phyloP scores from a whole-genome alignment of 2,329 filamentous ascomycete genomes.

The Lecanicillium sp. region DNA sequence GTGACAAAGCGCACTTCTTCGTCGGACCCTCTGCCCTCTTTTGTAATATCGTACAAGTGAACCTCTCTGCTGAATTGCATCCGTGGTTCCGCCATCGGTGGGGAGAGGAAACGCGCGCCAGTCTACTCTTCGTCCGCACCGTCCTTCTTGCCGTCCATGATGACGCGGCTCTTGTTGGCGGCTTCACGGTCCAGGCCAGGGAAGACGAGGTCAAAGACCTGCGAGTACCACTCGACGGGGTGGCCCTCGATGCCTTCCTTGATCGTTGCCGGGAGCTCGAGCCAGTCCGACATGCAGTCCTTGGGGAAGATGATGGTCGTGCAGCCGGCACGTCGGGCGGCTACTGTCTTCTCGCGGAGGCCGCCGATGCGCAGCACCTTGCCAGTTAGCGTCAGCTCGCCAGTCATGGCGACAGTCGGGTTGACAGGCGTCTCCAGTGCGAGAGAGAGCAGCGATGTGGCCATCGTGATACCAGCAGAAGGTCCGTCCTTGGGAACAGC shows the following conservation, averaged over 20 bases:
- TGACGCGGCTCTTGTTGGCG: slow-evolving; percentile 68
- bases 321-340: slow-evolving; percentile 84
- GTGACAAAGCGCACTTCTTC: too few species aligned
- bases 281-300: slow-evolving; percentile 95
- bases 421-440: slow-evolving; percentile 73
- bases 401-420: slow-evolving; percentile 93
- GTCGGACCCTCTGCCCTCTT: not conserved
- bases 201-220: slow-evolving; percentile 91
- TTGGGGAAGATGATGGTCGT: slow-evolving; percentile 91
- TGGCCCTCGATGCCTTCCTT: slow-evolving; percentile 92
- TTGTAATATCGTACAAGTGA: not conserved
- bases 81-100: not conserved
- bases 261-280: slow-evolving; percentile 97
- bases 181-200: slow-evolving; percentile 66
- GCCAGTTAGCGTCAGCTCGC: slow-evolving; percentile 91
- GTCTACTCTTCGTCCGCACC: slow-evolving; percentile 31
- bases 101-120: too few species aligned
- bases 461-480: slow-evolving; percentile 95
- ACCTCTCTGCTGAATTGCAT: not conserved
- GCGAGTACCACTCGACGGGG: slow-evolving; percentile 86
- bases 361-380: slow-evolving; percentile 95
- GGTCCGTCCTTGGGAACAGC: slow-evolving; percentile 93
- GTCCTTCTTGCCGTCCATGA: slow-evolving; percentile 46
- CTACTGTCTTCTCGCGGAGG: slow-evolving; percentile 93
- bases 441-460: slow-evolving; percentile 82